phyloP scores from a whole-genome alignment of 192 early-diverging fungal genomes.

The Podila epigama region DNA sequence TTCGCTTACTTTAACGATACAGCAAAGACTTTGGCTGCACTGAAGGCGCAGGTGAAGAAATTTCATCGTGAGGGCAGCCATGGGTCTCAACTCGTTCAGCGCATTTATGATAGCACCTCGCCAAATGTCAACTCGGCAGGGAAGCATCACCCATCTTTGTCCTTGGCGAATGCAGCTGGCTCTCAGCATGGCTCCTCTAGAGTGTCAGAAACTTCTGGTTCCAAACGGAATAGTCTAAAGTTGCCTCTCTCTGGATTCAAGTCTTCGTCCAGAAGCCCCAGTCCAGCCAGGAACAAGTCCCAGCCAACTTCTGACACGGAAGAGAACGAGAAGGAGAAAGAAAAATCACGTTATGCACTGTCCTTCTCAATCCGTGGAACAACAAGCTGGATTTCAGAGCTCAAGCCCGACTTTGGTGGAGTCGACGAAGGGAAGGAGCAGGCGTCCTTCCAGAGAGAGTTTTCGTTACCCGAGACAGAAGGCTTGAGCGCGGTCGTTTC shows the following conservation, averaged over 20 bases:
- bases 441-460: constrained; percentile 57
- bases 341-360: constrained; percentile 13
- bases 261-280: constrained; percentile 22
- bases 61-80: constrained; percentile 6
- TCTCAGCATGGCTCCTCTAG: constrained; percentile 11
- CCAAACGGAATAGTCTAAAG: constrained; percentile 6
- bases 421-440: constrained; percentile 33
- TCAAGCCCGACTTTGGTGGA: constrained; percentile 11
- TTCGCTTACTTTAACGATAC: constrained; percentile 73
- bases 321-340: constrained; percentile 15
- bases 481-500: constrained; percentile 57
- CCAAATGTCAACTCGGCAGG: constrained; percentile 13
- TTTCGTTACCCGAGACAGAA: constrained; percentile 64
- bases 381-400: constrained; percentile 39
- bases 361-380: constrained; percentile 34
- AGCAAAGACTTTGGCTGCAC: constrained; percentile 27
- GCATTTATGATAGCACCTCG: constrained; percentile 24
- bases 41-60: constrained; percentile 37
- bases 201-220: constrained; percentile 3
- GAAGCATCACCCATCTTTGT: background rate
- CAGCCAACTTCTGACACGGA: constrained; percentile 32
- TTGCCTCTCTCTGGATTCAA: background rate
- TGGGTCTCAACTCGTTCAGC: background rate
- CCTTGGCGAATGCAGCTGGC: background rate
- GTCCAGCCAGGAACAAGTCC: constrained; percentile 9